Conservation (phyloP, 202 grass and related monocot species). For the Eragrostis tef region DNA sequence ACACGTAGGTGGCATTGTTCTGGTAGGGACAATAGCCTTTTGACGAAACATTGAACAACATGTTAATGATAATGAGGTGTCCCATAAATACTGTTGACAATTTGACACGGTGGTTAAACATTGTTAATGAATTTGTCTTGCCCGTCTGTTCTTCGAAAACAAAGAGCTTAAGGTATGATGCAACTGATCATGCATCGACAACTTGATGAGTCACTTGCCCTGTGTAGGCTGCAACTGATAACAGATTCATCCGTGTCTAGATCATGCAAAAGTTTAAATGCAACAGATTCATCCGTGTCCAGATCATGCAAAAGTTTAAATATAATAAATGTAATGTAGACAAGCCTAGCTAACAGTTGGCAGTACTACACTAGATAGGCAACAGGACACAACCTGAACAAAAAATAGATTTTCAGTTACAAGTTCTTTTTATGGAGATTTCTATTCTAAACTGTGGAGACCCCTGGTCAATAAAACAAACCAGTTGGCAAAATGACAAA, state of each 20-base stretch:
- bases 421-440: not conserved
- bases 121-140: slow-evolving; percentile 12
- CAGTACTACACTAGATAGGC: not conserved
- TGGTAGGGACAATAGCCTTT: not conserved
- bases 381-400: not conserved
- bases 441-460: not conserved
- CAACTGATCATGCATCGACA: not conserved
- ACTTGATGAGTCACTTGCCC: slow-evolving; percentile 22
- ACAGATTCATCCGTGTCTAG: slow-evolving; percentile 16
- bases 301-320: not conserved
- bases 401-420: not conserved
- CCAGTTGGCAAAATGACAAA: not conserved
- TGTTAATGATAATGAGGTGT: not conserved
- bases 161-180: not conserved
- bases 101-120: slow-evolving; percentile 4
- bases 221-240: not conserved
- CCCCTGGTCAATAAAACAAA: not conserved
- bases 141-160: not conserved
- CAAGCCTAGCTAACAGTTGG: not conserved
- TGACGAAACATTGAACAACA: not conserved
- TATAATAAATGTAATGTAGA: slow-evolving; percentile 1
- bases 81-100: not conserved
- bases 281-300: slow-evolving; percentile 3
- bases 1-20: not conserved
- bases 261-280: no score